Conservation (phyloP, 1,139 yeast species). For the Komagataea norvegica region DNA sequence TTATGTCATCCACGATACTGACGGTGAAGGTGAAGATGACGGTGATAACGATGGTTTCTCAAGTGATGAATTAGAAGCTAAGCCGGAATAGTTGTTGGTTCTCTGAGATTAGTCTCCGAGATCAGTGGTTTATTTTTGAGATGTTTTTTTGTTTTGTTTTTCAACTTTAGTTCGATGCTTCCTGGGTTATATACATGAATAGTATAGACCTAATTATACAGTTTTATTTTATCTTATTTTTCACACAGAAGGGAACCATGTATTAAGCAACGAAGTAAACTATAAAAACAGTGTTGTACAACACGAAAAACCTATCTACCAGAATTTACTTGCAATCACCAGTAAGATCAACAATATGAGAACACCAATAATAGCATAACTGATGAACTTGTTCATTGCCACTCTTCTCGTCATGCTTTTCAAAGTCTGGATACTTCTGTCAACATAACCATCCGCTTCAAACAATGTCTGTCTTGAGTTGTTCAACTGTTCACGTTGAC, state of each 20-base stretch:
- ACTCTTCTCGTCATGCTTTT: constrained; percentile 90
- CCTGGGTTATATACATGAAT: no score
- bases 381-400: constrained; percentile 91
- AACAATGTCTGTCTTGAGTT: constrained; percentile 79
- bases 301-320: constrained; percentile 32
- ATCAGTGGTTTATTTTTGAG: neutral
- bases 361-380: constrained; percentile 92
- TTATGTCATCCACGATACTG: constrained; percentile 37
- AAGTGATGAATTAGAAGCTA: constrained; percentile 58
- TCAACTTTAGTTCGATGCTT: no score
- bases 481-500: constrained; percentile 88
- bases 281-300: neutral
- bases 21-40: constrained; percentile 32
- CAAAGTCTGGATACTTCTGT: constrained; percentile 79
- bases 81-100: constrained; percentile 13
- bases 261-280: no score
- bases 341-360: constrained; percentile 76
- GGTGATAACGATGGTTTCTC: constrained; percentile 31
- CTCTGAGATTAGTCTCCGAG: neutral
- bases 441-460: constrained; percentile 93
- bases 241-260: no score
- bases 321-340: constrained; percentile 83
- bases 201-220: no score
- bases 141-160: neutral
- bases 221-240: neutral